A percentile compares a stretch with the other conserved stretches of the same genome.
phyloP scores from a whole-genome alignment of 305 asterid species.

The Fraxinus floribunda region DNA sequence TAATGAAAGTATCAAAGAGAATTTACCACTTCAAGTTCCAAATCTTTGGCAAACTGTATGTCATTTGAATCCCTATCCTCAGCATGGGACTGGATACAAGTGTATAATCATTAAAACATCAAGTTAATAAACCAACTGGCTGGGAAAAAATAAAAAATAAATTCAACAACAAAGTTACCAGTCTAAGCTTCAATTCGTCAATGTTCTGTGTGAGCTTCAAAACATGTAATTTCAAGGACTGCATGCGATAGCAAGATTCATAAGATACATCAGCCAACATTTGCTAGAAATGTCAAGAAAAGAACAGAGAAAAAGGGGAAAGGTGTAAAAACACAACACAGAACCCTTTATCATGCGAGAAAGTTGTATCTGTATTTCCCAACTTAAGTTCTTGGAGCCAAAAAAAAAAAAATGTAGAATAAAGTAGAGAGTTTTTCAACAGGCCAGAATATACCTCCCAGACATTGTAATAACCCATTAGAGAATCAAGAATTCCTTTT shows the following conservation, averaged over 20 bases:
- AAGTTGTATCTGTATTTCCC: neutral
- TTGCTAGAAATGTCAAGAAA: constrained; percentile 21
- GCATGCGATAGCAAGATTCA: constrained; percentile 42
- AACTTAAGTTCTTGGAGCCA: neutral
- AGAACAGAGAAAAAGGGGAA: constrained; percentile 6
- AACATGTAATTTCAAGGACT: constrained; percentile 88
- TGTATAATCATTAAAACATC: constrained; percentile 19
- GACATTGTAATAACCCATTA: neutral
- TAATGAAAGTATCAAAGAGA: constrained; percentile 14
- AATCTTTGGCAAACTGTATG: constrained; percentile 32
- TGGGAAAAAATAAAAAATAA: constrained; percentile 1
- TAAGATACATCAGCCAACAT: constrained; percentile 19
- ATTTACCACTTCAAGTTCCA: constrained; percentile 47
- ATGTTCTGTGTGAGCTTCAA: constrained; percentile 75
- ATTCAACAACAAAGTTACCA: constrained; percentile 48
- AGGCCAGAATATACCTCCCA: constrained; percentile 5
- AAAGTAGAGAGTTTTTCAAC: neutral
- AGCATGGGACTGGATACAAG: constrained; percentile 43
- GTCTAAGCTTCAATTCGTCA: constrained; percentile 59
- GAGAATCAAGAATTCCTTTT: neutral
- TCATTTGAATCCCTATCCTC: constrained; percentile 38
- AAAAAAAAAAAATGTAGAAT: neutral
- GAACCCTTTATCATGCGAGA: neutral
- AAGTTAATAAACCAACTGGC: constrained; percentile 15
- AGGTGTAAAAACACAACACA: neutral